These are phyloP conservation scores for Lagenaria siceraria DNA, from an alignment of 306 rosid species.

Conservation along the genomic window DNA sequence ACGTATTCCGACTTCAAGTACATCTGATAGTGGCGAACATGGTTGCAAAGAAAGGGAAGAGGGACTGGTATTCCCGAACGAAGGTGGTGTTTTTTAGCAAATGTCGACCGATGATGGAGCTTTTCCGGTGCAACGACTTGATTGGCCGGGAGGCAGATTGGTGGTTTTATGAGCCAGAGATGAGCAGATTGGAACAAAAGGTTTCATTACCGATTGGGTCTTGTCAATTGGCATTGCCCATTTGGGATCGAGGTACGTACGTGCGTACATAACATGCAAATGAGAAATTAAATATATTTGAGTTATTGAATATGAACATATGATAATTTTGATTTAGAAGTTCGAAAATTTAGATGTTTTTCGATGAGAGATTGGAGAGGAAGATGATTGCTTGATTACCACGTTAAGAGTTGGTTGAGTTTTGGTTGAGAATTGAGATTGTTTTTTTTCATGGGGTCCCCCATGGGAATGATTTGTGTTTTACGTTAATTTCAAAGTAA, in stretches of 20 bases:
- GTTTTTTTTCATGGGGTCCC: background rate
- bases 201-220: conserved; percentile 71
- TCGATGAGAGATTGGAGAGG: background rate
- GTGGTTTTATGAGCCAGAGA: conserved; percentile 65
- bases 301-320: background rate
- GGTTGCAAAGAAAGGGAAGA: conserved; percentile 50
- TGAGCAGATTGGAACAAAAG: conserved; percentile 45
- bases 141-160: conserved; percentile 51
- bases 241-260: conserved; percentile 81
- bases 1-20: conserved; percentile 63
- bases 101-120: conserved; percentile 83
- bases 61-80: conserved; percentile 27
- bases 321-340: background rate
- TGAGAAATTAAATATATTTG: background rate
- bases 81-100: conserved; percentile 63
- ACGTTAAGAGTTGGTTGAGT: background rate
- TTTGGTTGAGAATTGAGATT: background rate
- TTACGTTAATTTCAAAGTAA: background rate
- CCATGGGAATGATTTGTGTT: background rate
- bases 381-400: conserved; percentile 1
- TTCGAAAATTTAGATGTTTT: background rate
- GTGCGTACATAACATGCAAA: background rate
- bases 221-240: conserved; percentile 74
- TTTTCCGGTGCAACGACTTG: conserved; percentile 67
- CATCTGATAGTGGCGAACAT: conserved; percentile 59